phyloP scores from a whole-genome alignment of 1,284 basidiomycete genomes.

The Blastosporella zonata region DNA sequence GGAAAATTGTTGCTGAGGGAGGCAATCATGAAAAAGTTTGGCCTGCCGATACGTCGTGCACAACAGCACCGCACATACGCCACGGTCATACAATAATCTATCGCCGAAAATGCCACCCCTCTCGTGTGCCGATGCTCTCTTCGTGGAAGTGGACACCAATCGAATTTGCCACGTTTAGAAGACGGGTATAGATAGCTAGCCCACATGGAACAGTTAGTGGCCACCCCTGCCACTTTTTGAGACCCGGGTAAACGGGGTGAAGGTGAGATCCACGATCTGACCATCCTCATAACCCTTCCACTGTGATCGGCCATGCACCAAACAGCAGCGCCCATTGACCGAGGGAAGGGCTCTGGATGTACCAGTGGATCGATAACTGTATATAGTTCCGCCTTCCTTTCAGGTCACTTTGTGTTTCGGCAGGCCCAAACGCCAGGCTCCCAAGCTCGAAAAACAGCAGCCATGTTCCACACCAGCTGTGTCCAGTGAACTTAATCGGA shows the following conservation, averaged over 20 bases:
- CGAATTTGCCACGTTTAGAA: neutral
- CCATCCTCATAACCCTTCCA: no score
- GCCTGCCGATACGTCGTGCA: neutral
- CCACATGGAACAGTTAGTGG: neutral
- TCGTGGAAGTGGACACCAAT: neutral
- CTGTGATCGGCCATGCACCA: no score
- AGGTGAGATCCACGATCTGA: no score
- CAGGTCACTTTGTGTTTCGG: no score
- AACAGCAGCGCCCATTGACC: no score
- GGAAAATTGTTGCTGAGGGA: neutral
- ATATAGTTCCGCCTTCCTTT: no score
- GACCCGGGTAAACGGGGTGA: neutral
- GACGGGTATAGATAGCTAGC: neutral
- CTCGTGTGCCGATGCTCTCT: constrained; percentile 9
- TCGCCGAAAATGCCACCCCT: neutral
- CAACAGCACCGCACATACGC: neutral
- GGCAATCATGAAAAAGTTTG: constrained; percentile 3
- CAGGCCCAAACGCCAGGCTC: no score
- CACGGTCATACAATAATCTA: neutral
- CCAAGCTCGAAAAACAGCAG: neutral
- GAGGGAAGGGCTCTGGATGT: no score
- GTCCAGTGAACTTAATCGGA: neutral
- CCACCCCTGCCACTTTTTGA: neutral
- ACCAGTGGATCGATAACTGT: no score
- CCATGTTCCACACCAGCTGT: constrained; percentile 5